These are phyloP conservation scores for Tetrahymena malaccensis DNA, from an alignment of 73 alveolate species.

Conservation along the genomic window DNA sequence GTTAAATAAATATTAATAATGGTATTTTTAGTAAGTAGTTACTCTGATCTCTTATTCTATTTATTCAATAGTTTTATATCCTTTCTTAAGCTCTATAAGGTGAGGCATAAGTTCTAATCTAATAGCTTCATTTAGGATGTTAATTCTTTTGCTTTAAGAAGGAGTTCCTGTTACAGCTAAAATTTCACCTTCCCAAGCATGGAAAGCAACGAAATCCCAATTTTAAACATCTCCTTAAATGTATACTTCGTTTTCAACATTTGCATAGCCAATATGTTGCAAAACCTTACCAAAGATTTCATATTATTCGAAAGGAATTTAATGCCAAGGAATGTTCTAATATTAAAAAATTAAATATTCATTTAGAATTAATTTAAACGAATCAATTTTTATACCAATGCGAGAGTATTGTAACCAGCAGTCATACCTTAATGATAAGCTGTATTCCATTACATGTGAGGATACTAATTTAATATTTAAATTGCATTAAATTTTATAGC, in stretches of 20 bases:
- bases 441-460: conserved; percentile 20
- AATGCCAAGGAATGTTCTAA: conserved; percentile 41
- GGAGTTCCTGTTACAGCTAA: conserved; percentile 36
- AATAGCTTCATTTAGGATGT: conserved; percentile 23
- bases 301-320: conserved; percentile 20
- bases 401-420: conserved; percentile 37
- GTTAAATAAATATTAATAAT: not conserved
- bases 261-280: conserved; percentile 4
- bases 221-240: conserved; percentile 22
- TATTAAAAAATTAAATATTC: not conserved
- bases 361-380: not conserved
- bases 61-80: not conserved
- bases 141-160: conserved; percentile 19
- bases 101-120: conserved; percentile 20
- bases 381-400: not conserved
- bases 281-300: conserved; percentile 35
- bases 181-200: conserved; percentile 26
- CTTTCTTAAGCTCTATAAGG: conserved; percentile 16
- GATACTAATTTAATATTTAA: not conserved
- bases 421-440: conserved; percentile 35
- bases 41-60: not conserved
- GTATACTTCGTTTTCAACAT: conserved; percentile 7
- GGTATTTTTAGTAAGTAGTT: not conserved
- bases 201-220: conserved; percentile 31
- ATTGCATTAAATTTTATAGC: not conserved